Evolutionary conservation across 257 asterid genomes (phyloP), one percentile per base, ranked within the genome.

Genomic region (Solanum piurae): DNA sequence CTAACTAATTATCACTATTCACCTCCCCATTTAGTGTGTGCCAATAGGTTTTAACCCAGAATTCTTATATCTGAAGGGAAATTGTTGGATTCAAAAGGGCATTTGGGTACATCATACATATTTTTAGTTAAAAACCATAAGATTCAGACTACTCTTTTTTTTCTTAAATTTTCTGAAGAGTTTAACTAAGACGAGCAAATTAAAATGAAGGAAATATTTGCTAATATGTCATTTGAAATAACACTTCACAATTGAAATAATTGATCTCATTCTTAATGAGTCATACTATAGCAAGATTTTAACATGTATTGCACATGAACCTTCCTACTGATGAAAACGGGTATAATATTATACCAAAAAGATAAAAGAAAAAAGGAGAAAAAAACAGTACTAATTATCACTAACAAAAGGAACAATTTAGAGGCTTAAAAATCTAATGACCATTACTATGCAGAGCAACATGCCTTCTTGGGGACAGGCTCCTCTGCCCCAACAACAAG

Each of bases 401-500:
- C 75, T 60, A 58, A 55, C 46, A 18, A 27, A 72, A 44, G 55
- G 40, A 49, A 27, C 40, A 77, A 25, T 7, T 5, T 27, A 44
- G 85, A 49, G 40, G 85, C 42, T 80, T 46, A 29, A 80, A 27
- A 27, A 9, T 29, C 62, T 74, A 68, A 87, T 33, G 68, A 34
- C 83, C 77, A 89, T 88, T 69, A 90, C 23, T 94, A 93, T 9
- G 98, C 60, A 68, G 99, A 93, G 92, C 99, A 96, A 89, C 99
- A 96, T 9, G 93, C 86, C 90, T 92, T 95, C 93, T 91, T 95
- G 1, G 92, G 31, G 89, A 82, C 88, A 49, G 88, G 87, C 5
- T 93, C 98, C 75, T 96, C 96, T 25, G 96, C 90, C 52, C 96
- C 96, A 86, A 95, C 97, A 69, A 87, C 95, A 40, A 96, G 95